Base-by-base conservation (phyloP, 2,329 filamentous ascomycete genomes). In the Fusarium pseudoanthophilum region DNA sequence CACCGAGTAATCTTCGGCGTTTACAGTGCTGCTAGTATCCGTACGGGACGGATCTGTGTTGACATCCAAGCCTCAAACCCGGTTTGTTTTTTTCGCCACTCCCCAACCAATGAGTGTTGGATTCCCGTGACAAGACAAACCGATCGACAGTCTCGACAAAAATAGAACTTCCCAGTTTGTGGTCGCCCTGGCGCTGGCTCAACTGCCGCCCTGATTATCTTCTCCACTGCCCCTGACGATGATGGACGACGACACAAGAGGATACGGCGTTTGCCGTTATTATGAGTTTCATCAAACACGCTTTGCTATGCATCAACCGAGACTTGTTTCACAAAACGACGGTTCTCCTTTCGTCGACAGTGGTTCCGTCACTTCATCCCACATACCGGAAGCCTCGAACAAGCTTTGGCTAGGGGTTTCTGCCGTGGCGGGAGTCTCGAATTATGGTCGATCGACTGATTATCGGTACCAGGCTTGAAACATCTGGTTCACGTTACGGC, bases 191-290 rank as follows among this genome's bases (percentile, higher is more conserved):
- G 49, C 32, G 40, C 63, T 59, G 51, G 51, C 52, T 66, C 45
- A 70, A 73, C 60, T 73, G 39, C 60, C 60, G 72, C 72, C 71
- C 73, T 74, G 73, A 75, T 61, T 64, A 74, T 74, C 67, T 59
- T 69, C 73, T 63, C 73, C 73, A 72, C 73, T 61, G 56, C 73
- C 73, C 73, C 73, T 75, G 73, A 75, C 73, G 71, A 75, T 75
- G 72, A 67, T 64, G 56, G 53, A 59, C 46, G 61, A 69, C 60
- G 60, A 57, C 56, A 52, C 37, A 59, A 53, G 48, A 32, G 53
- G 40, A 60, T 57, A 57, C 59, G 68, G 60, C 48, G 34, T 69
- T 64, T 36, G 59, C 56, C 64, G 56, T 34, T 51, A 40, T 58
- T 58, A 56, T 69, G 59, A 26, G 52, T 55, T 69, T 51, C 49